Conservation (phyloP, 208 protist species). For the Wallacemonas rigidus region DNA sequence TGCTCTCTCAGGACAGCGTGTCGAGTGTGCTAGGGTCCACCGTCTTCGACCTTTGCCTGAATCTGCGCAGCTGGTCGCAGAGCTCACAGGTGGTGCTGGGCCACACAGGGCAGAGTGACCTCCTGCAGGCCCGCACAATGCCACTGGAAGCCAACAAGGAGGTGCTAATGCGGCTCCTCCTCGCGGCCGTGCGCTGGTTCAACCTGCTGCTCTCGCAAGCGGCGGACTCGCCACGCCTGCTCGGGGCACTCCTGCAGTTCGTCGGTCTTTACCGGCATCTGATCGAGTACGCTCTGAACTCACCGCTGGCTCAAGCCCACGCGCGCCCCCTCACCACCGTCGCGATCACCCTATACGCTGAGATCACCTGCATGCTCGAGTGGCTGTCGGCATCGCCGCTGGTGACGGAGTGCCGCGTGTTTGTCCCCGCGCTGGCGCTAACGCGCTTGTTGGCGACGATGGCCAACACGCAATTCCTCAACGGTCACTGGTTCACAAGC, state of each 20-base stretch:
- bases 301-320: conserved; percentile 22
- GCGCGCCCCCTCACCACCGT: conserved; percentile 32
- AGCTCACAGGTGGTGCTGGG: conserved; percentile 61
- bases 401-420: conserved; percentile 54
- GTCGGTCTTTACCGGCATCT: conserved; percentile 54
- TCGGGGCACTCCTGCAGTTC: conserved; percentile 64
- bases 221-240: conserved; percentile 44
- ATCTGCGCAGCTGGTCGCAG: conserved; percentile 68
- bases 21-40: conserved; percentile 61
- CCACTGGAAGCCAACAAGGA: conserved; percentile 63
- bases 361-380: conserved; percentile 61
- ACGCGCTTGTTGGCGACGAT: conserved; percentile 51
- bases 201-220: conserved; percentile 61
- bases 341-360: conserved; percentile 53
- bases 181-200: conserved; percentile 63
- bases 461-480: conserved; percentile 33
- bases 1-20: conserved; percentile 58
- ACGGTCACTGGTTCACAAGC: conserved; percentile 17
- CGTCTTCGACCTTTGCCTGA: conserved; percentile 49
- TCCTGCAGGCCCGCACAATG: conserved; percentile 21
- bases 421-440: conserved; percentile 62
- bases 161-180: conserved; percentile 57
- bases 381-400: conserved; percentile 54
- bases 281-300: conserved; percentile 60
- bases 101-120: conserved; percentile 29